These are phyloP conservation scores for Kregervanrija pseudodelftensis DNA, from an alignment of 805 yeast genomes.

Conservation along the genomic window DNA sequence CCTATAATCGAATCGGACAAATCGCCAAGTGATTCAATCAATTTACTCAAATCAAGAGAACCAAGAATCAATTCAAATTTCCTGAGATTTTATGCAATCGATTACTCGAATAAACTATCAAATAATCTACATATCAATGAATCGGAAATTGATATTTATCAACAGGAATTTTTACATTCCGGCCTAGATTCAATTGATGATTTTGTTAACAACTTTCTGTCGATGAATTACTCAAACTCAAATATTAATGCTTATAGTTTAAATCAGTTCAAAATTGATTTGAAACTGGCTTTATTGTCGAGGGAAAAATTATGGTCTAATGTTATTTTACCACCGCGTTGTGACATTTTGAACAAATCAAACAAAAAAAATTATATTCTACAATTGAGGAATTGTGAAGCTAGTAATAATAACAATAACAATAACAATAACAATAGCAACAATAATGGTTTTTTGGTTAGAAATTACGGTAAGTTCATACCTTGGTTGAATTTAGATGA, in stretches of 20 bases:
- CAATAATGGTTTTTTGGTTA: conserved; percentile 14
- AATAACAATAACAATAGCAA: conserved; percentile 1
- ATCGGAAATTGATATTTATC: conserved; percentile 28
- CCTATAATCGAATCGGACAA: neutral
- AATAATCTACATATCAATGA: conserved; percentile 28
- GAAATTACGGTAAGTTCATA: conserved; percentile 19
- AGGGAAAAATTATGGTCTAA: conserved; percentile 47
- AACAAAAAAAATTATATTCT: conserved; percentile 9
- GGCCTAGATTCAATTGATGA: conserved; percentile 13
- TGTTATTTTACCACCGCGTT: conserved; percentile 46
- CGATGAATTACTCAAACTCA: neutral
- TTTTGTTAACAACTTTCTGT: conserved; percentile 21
- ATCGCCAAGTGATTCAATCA: neutral
- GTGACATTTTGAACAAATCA: conserved; percentile 23
- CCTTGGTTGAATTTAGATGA: conserved; percentile 24
- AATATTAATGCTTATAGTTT: too few relatives aligned
- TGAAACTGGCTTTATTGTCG: conserved; percentile 34
- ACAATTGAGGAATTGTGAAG: neutral
- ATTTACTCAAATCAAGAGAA: conserved; percentile 30
- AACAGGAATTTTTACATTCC: conserved; percentile 22
- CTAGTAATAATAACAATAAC: too few relatives aligned
- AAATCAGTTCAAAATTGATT: conserved; percentile 6
- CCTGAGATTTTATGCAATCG: conserved; percentile 42
- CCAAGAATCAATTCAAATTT: conserved; percentile 44
- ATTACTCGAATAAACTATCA: conserved; percentile 33